Evolutionary conservation across 1,284 basidiomycete genomes (phyloP).

Genomic region (Cystobasidium sp.): DNA sequence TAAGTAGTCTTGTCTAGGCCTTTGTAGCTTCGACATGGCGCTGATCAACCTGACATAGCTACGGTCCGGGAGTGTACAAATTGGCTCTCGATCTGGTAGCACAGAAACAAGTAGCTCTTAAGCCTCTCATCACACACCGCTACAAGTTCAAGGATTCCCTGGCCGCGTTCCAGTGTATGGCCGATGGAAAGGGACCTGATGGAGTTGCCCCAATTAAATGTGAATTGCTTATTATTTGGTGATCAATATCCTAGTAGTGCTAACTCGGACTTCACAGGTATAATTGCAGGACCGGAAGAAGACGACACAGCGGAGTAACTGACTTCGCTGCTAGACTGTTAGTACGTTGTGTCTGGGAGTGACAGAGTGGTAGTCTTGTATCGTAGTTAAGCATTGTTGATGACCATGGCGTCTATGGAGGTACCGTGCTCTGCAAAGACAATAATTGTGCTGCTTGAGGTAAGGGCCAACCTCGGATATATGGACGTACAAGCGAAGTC

Average conservation of each 20-base stretch:
- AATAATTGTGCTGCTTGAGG: too few species aligned
- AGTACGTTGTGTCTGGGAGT: too few species aligned
- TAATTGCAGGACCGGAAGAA: constrained; percentile 27
- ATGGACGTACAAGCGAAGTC: too few species aligned
- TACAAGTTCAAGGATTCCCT: constrained; percentile 62
- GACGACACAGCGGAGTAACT: neutral
- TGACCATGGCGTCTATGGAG: too few species aligned
- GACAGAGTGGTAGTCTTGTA: too few species aligned
- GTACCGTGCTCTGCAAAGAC: too few species aligned
- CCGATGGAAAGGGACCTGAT: constrained; percentile 70
- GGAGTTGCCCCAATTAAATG: constrained; percentile 62
- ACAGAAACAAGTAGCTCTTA: constrained; percentile 62
- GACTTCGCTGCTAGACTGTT: neutral
- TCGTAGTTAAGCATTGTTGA: too few species aligned
- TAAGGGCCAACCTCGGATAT: too few species aligned
- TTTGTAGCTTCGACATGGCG: too few species aligned
- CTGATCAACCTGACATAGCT: too few species aligned
- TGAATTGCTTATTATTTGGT: constrained; percentile 1
- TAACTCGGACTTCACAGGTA: constrained; percentile 7
- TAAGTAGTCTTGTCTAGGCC: neutral
- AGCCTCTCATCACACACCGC: constrained; percentile 60
- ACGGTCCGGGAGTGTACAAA: constrained; percentile 60
- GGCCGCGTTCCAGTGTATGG: constrained; percentile 63
- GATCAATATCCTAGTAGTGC: neutral
- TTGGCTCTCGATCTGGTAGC: constrained; percentile 64